Conservation (phyloP, 768 basidiomycete species). For the Cytidiella melzeri region DNA sequence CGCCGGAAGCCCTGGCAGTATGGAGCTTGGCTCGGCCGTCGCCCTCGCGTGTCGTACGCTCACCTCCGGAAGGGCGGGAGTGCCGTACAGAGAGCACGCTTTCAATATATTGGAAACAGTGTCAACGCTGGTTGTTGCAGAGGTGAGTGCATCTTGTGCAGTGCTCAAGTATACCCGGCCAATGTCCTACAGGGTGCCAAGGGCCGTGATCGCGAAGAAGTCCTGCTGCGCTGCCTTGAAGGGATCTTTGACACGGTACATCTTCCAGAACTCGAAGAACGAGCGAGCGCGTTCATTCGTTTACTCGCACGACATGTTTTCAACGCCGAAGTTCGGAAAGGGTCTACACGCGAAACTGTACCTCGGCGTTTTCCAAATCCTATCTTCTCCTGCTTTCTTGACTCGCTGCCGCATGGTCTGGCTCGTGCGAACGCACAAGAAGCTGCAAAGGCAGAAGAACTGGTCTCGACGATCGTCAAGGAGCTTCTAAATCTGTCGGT, state of each 20-base stretch:
- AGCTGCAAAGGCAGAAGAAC: conserved; percentile 47
- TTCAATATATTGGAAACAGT: conserved; percentile 69
- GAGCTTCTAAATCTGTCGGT: conserved; percentile 57
- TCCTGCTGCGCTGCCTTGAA: conserved; percentile 65
- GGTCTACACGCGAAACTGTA: conserved; percentile 45
- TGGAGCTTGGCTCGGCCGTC: conserved; percentile 64
- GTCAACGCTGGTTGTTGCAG: conserved; percentile 63
- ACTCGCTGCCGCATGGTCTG: conserved; percentile 71
- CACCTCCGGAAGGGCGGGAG: conserved; percentile 22
- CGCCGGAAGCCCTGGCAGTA: conserved; percentile 51
- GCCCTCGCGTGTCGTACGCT: conserved; percentile 61
- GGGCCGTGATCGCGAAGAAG: conserved; percentile 66
- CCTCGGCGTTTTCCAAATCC: conserved; percentile 49
- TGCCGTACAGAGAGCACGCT: conserved; percentile 48
- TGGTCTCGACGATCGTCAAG: conserved; percentile 58
- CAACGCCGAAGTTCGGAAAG: conserved; percentile 62
- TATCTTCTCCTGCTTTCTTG: conserved; percentile 67
- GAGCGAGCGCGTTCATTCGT: conserved; percentile 65
- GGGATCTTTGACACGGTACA: conserved; percentile 76
- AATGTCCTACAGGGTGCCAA: conserved; percentile 50
- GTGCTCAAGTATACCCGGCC: not conserved
- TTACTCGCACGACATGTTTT: conserved; percentile 70
- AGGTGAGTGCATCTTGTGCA: conserved; percentile 40
- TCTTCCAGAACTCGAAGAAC: conserved; percentile 57
- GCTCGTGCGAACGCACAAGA: conserved; percentile 61